Evolutionary conservation across 345 rosid species (phyloP).

Genomic region (Cardiospermum halicacabum): DNA sequence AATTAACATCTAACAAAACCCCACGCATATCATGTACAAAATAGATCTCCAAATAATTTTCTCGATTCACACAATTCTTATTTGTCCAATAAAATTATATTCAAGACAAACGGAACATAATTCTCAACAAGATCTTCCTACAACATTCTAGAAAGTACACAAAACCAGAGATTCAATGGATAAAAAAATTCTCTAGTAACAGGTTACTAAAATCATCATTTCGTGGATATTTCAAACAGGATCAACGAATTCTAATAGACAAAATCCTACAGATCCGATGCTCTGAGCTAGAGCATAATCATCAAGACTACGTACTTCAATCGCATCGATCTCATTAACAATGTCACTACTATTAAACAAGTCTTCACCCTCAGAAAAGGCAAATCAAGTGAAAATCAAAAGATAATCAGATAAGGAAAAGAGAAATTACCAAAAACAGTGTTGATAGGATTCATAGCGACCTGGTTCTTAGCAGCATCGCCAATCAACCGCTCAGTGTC

Average conservation of each 20-base stretch:
- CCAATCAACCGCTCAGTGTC: constrained; percentile 54
- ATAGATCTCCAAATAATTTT: neutral
- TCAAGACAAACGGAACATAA: too few species aligned
- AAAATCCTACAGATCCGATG: neutral
- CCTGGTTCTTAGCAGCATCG: constrained; percentile 63
- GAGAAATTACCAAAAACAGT: constrained; percentile 44
- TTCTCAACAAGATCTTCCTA: too few species aligned
- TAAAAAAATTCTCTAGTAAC: too few species aligned
- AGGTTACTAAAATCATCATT: neutral
- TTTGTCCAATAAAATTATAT: too few species aligned
- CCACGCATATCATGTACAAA: neutral
- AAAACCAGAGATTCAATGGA: too few species aligned
- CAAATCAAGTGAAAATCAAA: neutral
- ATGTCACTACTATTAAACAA: neutral
- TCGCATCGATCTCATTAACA: neutral
- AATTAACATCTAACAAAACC: neutral
- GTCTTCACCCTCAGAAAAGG: too few species aligned
- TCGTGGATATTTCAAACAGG: neutral
- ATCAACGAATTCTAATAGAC: neutral
- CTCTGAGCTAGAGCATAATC: neutral
- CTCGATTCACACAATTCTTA: neutral
- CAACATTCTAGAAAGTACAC: too few species aligned
- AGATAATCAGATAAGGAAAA: neutral
- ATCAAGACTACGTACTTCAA: neutral
- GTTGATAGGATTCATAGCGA: constrained; percentile 57